Conservation (phyloP, 345 rosid genomes). For the Gynandropsis gynandra region DNA sequence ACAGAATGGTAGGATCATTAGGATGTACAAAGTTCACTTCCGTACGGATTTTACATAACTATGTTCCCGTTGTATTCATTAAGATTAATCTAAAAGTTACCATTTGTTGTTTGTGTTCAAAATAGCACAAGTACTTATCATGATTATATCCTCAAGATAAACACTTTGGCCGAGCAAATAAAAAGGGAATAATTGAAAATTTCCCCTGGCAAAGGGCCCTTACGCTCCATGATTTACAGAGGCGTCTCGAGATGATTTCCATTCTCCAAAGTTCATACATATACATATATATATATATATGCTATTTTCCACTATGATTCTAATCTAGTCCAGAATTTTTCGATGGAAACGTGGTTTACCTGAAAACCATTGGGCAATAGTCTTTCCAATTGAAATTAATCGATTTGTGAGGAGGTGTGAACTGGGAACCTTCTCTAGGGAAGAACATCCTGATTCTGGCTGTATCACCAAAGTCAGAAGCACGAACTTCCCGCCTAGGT, state of each 20-base stretch:
- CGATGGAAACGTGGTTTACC: slow-evolving; percentile 39
- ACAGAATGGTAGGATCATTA: no score
- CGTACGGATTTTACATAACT: no score
- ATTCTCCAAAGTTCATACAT: not conserved
- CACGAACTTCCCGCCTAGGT: slow-evolving; percentile 80
- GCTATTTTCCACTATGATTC: not conserved
- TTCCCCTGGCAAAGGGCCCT: not conserved
- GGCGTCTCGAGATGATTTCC: not conserved
- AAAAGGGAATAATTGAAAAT: no score
- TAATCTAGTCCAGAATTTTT: not conserved
- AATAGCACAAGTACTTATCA: not conserved
- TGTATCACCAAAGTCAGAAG: slow-evolving; percentile 79
- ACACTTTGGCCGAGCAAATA: no score
- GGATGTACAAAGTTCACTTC: no score
- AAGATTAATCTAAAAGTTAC: not conserved
- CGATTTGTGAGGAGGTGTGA: slow-evolving; percentile 85
- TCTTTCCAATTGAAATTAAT: slow-evolving; percentile 92
- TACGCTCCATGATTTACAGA: not conserved
- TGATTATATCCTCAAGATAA: not conserved
- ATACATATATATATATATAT: not conserved
- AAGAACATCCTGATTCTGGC: slow-evolving; percentile 94
- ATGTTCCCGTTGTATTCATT: not conserved
- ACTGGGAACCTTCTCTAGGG: slow-evolving; percentile 75
- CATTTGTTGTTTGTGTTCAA: not conserved
- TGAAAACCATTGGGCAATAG: slow-evolving; percentile 98